phyloP scores from a whole-genome alignment of 306 rosid genomes.

The Cicer yamashitae region DNA sequence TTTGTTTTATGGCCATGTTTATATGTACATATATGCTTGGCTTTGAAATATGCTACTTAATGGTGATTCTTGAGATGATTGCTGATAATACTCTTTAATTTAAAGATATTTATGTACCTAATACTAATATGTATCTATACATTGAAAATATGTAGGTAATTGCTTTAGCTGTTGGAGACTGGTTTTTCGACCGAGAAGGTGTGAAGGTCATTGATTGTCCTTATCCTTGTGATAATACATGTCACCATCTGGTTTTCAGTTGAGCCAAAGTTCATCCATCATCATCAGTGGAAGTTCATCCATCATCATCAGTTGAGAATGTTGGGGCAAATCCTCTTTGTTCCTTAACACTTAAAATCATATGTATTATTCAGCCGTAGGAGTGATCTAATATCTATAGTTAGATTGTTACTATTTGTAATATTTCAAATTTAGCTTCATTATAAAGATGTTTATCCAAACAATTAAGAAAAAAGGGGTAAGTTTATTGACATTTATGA shows the following conservation, averaged over 20 bases:
- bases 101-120: constrained; percentile 26
- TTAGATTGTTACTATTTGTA: neutral
- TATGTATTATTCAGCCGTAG: neutral
- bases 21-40: too few species aligned
- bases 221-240: constrained; percentile 84
- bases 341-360: neutral
- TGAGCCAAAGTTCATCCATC: constrained; percentile 44
- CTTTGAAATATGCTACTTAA: too few species aligned
- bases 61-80: too few species aligned
- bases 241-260: constrained; percentile 82
- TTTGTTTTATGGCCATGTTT: neutral
- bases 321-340: constrained; percentile 26
- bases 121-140: constrained; percentile 6
- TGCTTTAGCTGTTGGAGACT: constrained; percentile 89
- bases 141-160: constrained; percentile 63
- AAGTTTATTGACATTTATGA: too few species aligned
- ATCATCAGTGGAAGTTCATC: constrained; percentile 43
- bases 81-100: neutral
- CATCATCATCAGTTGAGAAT: constrained; percentile 34
- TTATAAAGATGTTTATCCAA: neutral
- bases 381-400: constrained; percentile 8
- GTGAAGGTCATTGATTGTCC: constrained; percentile 84
- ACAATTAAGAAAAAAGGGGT: neutral
- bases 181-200: constrained; percentile 81
- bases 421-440: neutral